Base-by-base conservation (phyloP, 163 green algal species). In the Chlamydomonas reinhardtii region DNA sequence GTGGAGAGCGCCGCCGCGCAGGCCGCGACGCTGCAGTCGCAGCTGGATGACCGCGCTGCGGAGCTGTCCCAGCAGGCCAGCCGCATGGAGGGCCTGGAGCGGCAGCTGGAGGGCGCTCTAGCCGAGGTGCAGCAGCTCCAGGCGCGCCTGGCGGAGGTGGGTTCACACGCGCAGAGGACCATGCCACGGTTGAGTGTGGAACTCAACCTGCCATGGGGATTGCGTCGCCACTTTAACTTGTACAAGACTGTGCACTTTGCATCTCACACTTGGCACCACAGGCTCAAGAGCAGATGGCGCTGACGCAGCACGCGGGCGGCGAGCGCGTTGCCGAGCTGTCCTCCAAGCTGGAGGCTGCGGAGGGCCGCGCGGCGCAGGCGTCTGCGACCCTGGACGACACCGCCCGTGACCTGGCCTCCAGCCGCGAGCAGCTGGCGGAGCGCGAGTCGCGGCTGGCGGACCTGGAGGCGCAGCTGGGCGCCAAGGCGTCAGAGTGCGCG, bases 41-140 rank as follows among this genome's bases (percentile, higher is more conserved):
- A 25, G 12, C 27, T 78, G 56, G 77, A 73, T 0, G 70, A 87
- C 56, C 76, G 83, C 87, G 78, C 85, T 48, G 59, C 35, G 61
- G 74, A 70, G 48, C 31, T 76, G 31, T 27, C 37, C 19, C 59
- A 78, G 32, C 61, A 74, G 43, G 74, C 69, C 1, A 64, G 22
- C 22, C 79, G 56, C 12, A 73, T 86, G 71, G 76, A 89, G 39
- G 65, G 52, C 27, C 65, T 89, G 27, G 68, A 91, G 83, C 74
- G 85, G 31, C 89, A 92, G 77, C 72, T 81, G 12, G 65, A 90
- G 35, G 66, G 86, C 22, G 76, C 88, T 73, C 84, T 92, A 64
- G 82, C 82, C 15, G 76, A 90, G 27, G 34, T 89, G 37, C 43
- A 87, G 43, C 35, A 84, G 37, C 76, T 90, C 64, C 83, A 93